Base-by-base conservation (phyloP, 1,284 basidiomycete species). In the Psilocybe mexicana region DNA sequence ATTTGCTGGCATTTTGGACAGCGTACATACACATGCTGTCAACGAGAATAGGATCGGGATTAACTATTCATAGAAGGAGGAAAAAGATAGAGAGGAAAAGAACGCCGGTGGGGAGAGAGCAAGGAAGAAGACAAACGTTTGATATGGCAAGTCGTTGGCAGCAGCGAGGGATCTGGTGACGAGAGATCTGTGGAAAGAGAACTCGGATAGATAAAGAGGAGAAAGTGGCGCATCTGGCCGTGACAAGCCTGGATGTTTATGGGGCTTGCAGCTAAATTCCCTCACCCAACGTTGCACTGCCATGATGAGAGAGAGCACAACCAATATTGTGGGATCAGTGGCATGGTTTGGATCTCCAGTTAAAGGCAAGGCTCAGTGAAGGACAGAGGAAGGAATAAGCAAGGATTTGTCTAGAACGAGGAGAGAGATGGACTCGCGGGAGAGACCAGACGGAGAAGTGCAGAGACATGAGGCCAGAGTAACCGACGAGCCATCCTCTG, bases 401-500 rank as follows among this genome's bases (percentile, higher is more conserved):
- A 6, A 33, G 4, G 4, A 33, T 33, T 33, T 33, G 30, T 33
- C 30, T 8, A 33, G 30, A 33, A 33, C 4, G 30, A 33, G 8
- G 8, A 33, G 30, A 33, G 24, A 28, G 42, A 11, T 10, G 25
- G 42, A 11, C 55, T 60, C 54, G 59, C 55, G 59, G 59, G 51
- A 54, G 55, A 57, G 40, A 49, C 11, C 45, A 52, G n/a, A 42
- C 46, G 42, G 49, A 43, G 47, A 44, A 40, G 7, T 6, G 4
- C 33, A 33, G 38, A 44, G 48, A 60, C 64, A 68, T 64, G 63
- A 66, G 63, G 65, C 63, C 58, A 66, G 58, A 62, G 65, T 64
- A 63, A 63, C 47, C 57, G 57, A 56, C 38, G 58, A 40, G 60
- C 61, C 58, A 61, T 56, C 73, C 72, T 72, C 65, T 74, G 69